Evolutionary conservation across 305 asterid species (phyloP).

Genomic region (Fraxinus floribunda): DNA sequence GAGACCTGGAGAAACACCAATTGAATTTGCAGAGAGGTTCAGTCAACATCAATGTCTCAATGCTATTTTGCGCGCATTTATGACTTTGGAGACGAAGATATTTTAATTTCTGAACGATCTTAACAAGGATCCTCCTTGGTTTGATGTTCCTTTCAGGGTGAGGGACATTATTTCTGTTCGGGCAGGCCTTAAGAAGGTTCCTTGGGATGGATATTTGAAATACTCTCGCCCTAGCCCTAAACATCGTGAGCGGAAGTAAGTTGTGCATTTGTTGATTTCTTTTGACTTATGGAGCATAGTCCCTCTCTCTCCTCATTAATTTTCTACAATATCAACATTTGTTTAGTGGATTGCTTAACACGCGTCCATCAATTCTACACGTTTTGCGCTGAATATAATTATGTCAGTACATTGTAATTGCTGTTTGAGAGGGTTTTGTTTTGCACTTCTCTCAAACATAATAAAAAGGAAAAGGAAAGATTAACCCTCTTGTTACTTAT

Average conservation of each 20-base stretch:
- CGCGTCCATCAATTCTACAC: neutral
- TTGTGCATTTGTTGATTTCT: constrained; percentile 4
- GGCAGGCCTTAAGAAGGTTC: constrained; percentile 94
- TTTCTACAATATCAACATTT: neutral
- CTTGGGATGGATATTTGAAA: constrained; percentile 97
- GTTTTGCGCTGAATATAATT: neutral
- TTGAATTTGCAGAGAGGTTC: constrained; percentile 84
- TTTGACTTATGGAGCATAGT: neutral
- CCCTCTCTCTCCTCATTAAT: neutral
- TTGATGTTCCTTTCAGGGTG: constrained; percentile 50
- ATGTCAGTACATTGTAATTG: neutral
- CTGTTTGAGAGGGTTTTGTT: neutral
- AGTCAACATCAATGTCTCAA: neutral
- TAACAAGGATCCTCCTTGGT: constrained; percentile 3
- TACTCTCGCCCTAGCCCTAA: constrained; percentile 96
- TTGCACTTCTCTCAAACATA: neutral
- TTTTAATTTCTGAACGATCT: neutral
- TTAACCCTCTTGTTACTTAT: neutral
- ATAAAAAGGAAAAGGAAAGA: neutral
- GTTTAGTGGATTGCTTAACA: neutral
- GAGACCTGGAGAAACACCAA: constrained; percentile 87
- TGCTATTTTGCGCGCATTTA: neutral
- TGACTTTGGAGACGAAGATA: neutral
- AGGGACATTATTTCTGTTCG: constrained; percentile 90
- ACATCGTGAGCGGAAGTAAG: constrained; percentile 93